Percentiles rank a stretch among this genome's conserved stretches.
Conservation (phyloP, 345 rosid genomes). For the Psidium friedrichsthalianum region DNA sequence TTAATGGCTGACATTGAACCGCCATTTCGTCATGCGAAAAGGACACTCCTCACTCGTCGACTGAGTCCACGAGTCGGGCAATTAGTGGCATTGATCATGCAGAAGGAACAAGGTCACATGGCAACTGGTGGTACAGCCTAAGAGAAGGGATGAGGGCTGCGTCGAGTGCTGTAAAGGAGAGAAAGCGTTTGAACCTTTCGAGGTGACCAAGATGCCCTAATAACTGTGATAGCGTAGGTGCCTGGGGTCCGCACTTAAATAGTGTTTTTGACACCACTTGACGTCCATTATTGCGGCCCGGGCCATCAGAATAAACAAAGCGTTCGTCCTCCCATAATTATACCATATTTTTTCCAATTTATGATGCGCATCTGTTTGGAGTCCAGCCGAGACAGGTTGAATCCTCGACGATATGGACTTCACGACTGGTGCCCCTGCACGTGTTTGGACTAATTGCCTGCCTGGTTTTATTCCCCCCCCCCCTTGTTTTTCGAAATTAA, state of each 20-base stretch:
- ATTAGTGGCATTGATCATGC: not conserved
- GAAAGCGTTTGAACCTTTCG: not conserved
- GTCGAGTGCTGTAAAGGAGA: not conserved
- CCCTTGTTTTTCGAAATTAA: not conserved
- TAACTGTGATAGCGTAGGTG: not conserved
- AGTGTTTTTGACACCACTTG: too few species aligned
- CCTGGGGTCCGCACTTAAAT: not conserved
- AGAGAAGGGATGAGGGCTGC: not conserved
- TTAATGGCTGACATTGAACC: fast-evolving
- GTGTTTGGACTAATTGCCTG: not conserved
- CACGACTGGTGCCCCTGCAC: not conserved
- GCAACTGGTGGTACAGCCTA: not conserved
- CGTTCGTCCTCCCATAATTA: not conserved
- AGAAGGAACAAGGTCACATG: not conserved
- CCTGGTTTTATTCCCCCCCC: too few species aligned
- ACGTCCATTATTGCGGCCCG: too few species aligned
- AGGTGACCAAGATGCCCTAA: not conserved
- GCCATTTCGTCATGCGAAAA: not conserved
- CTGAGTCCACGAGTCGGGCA: not conserved
- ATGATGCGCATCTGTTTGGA: not conserved
- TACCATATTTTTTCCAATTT: not conserved
- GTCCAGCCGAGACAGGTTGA: not conserved
- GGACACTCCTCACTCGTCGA: fast-evolving
- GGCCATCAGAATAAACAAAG: not conserved
- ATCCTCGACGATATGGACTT: not conserved